Base-by-base conservation (phyloP, 441 rosid genomes). In the Bruguiera hainesii region DNA sequence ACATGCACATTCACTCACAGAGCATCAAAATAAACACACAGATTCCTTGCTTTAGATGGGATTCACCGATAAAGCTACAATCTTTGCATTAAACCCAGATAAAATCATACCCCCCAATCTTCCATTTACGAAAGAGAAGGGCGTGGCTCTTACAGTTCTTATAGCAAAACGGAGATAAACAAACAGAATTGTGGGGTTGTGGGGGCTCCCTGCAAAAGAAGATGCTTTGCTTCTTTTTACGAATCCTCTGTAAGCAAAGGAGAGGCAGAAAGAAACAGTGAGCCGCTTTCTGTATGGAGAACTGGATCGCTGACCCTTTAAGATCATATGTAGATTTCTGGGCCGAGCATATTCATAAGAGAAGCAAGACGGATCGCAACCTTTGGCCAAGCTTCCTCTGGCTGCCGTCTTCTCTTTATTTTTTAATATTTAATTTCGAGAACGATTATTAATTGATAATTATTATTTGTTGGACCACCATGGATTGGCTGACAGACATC, bases 41-140 rank as follows among this genome's bases (percentile, higher is more conserved):
- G 76, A 73, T 73, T 71, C 78, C 68, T 73, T 76, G 53, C 80
- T 76, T 77, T 49, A 29, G 46, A 70, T 55, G 75, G 42, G 73
- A 60, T 74, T 51, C 21, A 68, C 51, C 52, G 50, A 46, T 37
- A 72, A 71, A 65, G 71, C 52, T 20, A 64, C 16, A 31, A 61
- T 29, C 33, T 49, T 21, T 15, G 42, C 31, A 56, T 51, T 51
- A 59, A 68, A 69, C 30, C 23, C 9, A 25, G 19, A 23, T 56
- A 63, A 66, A 42, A 29, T 10, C 50, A 29, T 48, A 71, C 19
- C 62, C 64, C 64, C 61, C 39, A 8, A n/a, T n/a, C 53, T 42
- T 2, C 16, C 48, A 42, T 11, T 42, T 42, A 42, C 48, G 16
- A 42, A 42, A 42, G 48, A 13, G 16, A 71, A 64, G 72, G 42